Percentiles rank a stretch among this genome's conserved stretches.
Evolutionary conservation across 805 yeast species (phyloP).

Genomic region (Komagataella ulmi): DNA sequence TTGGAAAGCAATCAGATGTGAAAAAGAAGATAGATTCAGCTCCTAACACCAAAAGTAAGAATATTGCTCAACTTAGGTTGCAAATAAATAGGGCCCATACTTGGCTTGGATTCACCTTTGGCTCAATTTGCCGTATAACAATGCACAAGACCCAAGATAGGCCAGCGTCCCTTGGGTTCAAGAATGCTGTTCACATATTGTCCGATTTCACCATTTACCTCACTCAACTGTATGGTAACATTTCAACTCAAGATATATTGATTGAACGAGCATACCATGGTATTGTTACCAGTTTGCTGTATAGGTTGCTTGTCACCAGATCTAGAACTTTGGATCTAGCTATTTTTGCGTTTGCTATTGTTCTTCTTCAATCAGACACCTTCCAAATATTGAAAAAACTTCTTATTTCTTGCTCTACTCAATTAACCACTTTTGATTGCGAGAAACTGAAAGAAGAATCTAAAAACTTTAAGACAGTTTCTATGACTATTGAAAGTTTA

Average conservation of each 20-base stretch:
- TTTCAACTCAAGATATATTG: slow-evolving; percentile 10
- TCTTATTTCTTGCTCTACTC: slow-evolving; percentile 10
- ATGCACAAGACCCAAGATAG: slow-evolving; percentile 31
- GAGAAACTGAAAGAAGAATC: slow-evolving; percentile 13
- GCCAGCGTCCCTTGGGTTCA: slow-evolving; percentile 12
- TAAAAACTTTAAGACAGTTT: slow-evolving; percentile 21
- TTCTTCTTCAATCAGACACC: slow-evolving; percentile 5
- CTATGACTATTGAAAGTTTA: slow-evolving; percentile 18
- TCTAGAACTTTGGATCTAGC: slow-evolving; percentile 10
- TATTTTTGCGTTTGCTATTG: slow-evolving; percentile 3
- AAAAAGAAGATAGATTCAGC: slow-evolving; percentile 23
- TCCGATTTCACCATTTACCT: slow-evolving; percentile 11
- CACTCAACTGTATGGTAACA: slow-evolving; percentile 7
- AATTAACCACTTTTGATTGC: slow-evolving; percentile 10
- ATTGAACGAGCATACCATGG: slow-evolving; percentile 13
- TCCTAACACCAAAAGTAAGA: slow-evolving; percentile 48
- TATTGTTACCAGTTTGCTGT: slow-evolving; percentile 13
- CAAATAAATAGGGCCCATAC: slow-evolving; percentile 34
- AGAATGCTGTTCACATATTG: slow-evolving; percentile 12
- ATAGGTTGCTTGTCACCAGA: slow-evolving; percentile 11
- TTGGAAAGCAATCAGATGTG: slow-evolving; percentile 24
- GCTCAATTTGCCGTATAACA: slow-evolving; percentile 14
- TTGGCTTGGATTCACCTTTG: slow-evolving; percentile 19
- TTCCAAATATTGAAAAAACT: slow-evolving; percentile 6
- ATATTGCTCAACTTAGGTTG: slow-evolving; percentile 41